A percentile compares a stretch with the other conserved stretches of the same genome.
Evolutionary conservation across 1,284 basidiomycete species (phyloP).

Genomic region (Anthracocystis setariae): DNA sequence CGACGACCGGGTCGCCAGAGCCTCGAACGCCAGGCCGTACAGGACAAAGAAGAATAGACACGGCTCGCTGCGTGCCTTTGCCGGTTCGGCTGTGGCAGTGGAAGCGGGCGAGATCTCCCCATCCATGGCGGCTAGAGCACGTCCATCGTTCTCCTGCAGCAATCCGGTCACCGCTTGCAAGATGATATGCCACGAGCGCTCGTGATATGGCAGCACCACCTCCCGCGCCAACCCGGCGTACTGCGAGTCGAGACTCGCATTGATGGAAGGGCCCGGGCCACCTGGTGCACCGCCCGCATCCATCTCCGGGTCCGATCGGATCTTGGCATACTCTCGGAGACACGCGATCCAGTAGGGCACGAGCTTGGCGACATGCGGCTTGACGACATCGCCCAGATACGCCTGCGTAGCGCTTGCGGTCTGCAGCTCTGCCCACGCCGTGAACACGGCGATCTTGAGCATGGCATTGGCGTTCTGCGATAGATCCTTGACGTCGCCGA

Average conservation of each 20-base stretch:
- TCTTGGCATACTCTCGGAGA: conserved; percentile 89
- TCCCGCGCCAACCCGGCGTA: conserved; percentile 89
- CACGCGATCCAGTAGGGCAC: conserved; percentile 88
- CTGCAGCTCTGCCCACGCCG: conserved; percentile 94
- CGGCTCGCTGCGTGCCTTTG: conserved; percentile 72
- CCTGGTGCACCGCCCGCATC: conserved; percentile 68
- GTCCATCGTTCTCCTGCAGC: conserved; percentile 78
- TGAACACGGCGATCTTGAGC: conserved; percentile 89
- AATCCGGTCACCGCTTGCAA: conserved; percentile 85
- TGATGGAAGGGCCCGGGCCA: conserved; percentile 68
- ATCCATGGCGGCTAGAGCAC: conserved; percentile 82
- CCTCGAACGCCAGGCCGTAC: conserved; percentile 92
- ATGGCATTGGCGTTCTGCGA: conserved; percentile 94
- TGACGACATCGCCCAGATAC: conserved; percentile 84
- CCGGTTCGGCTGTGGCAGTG: background rate
- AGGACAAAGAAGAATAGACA: conserved; percentile 85
- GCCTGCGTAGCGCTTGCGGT: conserved; percentile 79
- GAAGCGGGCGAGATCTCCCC: conserved; percentile 70
- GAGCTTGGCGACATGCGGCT: conserved; percentile 80
- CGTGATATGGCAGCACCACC: conserved; percentile 77
- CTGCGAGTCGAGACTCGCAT: conserved; percentile 75
- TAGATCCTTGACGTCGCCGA: conserved; percentile 87
- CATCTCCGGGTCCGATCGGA: conserved; percentile 81
- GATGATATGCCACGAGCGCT: conserved; percentile 82
- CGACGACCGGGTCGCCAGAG: conserved; percentile 77